Conservation (phyloP, 1,284 basidiomycete species). For the Porodaedalea pini region DNA sequence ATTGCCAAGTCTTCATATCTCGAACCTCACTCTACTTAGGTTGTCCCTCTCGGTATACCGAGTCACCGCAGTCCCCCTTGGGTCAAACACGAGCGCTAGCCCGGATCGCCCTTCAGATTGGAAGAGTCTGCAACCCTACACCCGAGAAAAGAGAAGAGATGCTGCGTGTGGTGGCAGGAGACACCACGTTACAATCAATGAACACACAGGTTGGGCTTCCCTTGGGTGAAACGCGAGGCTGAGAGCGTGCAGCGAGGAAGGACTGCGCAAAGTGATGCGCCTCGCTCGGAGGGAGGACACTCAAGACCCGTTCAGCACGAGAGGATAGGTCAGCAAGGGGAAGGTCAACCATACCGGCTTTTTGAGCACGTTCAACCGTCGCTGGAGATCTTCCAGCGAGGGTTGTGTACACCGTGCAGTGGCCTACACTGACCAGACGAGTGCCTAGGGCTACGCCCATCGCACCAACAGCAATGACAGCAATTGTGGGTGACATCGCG, state of each 20-base stretch:
- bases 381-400: slow-evolving; percentile 48
- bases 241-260: slow-evolving; percentile 32
- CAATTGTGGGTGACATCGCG: slow-evolving; percentile 20
- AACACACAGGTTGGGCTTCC: no score
- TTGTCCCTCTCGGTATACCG: no score
- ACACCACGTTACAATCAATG: no score
- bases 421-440: slow-evolving; percentile 37
- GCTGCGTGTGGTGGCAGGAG: slow-evolving; percentile 4
- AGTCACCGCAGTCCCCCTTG: no score
- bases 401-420: slow-evolving; percentile 47
- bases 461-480: slow-evolving; percentile 32
- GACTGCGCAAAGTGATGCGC: slow-evolving; percentile 47
- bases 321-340: slow-evolving; percentile 42
- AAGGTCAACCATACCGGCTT: slow-evolving; percentile 51
- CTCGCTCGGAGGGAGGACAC: slow-evolving; percentile 55
- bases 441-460: slow-evolving; percentile 46
- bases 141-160: slow-evolving; percentile 21
- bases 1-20: no score
- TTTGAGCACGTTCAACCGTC: slow-evolving; percentile 43
- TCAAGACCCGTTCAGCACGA: slow-evolving; percentile 46
- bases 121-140: no score
- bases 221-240: slow-evolving; percentile 16
- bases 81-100: no score
- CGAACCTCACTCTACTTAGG: no score
- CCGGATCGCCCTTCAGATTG: no score